Conservation (phyloP, 2,329 filamentous ascomycete genomes). For the Fusarium devonianum region DNA sequence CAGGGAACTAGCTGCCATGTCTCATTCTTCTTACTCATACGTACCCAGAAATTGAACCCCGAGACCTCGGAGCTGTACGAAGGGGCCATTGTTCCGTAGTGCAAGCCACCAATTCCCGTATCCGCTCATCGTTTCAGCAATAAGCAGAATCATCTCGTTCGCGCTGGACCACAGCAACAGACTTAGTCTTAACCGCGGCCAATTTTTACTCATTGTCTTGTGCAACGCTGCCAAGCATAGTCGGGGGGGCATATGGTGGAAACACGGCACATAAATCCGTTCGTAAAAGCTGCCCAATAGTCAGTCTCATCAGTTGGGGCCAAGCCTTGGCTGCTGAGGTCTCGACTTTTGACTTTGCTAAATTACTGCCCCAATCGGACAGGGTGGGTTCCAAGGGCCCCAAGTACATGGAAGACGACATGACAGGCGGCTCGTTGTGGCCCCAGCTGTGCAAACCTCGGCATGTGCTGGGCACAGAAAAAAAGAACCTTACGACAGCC, state of each 20-base stretch:
- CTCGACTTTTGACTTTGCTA: constrained; percentile 34
- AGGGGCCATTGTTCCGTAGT: neutral
- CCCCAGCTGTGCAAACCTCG: no score
- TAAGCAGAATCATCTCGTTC: no score
- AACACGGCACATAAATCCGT: constrained; percentile 34
- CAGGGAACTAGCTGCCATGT: neutral
- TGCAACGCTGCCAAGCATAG: constrained; percentile 34
- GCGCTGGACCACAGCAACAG: no score
- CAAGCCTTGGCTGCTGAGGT: constrained; percentile 42
- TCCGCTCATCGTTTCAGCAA: no score
- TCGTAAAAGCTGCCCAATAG: constrained; percentile 21
- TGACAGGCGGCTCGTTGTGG: no score
- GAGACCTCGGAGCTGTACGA: no score
- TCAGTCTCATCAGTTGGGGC: constrained; percentile 31
- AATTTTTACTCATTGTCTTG: constrained; percentile 9
- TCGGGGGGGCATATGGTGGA: constrained; percentile 32
- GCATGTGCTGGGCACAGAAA: no score
- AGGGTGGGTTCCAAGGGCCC: constrained; percentile 24
- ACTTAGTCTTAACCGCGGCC: constrained; percentile 22
- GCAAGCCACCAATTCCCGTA: no score
- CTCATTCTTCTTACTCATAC: neutral
- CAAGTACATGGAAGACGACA: no score
- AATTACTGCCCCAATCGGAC: constrained; percentile 14
- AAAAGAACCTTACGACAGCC: constrained; percentile 7
- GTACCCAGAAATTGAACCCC: no score